Base-by-base conservation (phyloP, 2,329 filamentous ascomycete genomes). In the Hymenoscyphus salicellus region DNA sequence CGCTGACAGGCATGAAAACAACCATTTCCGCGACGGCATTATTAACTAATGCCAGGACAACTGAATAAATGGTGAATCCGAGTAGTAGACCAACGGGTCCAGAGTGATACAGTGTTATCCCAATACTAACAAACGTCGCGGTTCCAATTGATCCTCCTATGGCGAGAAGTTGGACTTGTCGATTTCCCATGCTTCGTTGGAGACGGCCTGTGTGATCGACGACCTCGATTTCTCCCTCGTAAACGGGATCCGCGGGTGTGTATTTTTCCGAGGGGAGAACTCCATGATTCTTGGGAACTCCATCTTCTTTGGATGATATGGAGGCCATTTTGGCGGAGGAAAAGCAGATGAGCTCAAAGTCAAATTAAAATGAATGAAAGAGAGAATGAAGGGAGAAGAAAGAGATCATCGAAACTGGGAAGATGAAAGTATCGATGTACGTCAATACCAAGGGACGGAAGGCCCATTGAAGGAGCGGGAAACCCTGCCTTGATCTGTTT, bases 1-100 rank as follows among this genome's bases (percentile, higher is more conserved):
- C 81, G 33, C 81, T 80, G 63, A 84, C 79, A 14, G 82, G 82
- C 55, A 84, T 77, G 65, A 81, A 87, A 0, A 84, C 80, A 0
- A 84, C 80, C 84, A 87, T 87, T 70, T 88, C 72, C 7, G 72
- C 85, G 66, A 73, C 71, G 38, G 68, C 72, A 41, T 69, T 72
- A 75, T 72, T 72, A 0, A 74, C 66, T 5, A 61, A 20, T n/a
- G 63, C 70, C 56, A 58, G 28, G 14, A 58, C 17, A 14, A 16
- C n/a, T 5, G 23, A 23, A 32, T 38, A 58, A 14, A 58, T 58
- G 5, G 30, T n/a, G 46, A 64, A 68, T 67, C 79, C 81, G 3
- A 84, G 73, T 0, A 84, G 72, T n/a, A 83, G 75, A n/a, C 79
- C 80, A 1, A 82, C 75, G 1, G 82, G 83, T 2, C 82, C 83